Evolutionary conservation across 768 basidiomycete genomes (phyloP).

Genomic region (Hortiboletus flavorubellus): DNA sequence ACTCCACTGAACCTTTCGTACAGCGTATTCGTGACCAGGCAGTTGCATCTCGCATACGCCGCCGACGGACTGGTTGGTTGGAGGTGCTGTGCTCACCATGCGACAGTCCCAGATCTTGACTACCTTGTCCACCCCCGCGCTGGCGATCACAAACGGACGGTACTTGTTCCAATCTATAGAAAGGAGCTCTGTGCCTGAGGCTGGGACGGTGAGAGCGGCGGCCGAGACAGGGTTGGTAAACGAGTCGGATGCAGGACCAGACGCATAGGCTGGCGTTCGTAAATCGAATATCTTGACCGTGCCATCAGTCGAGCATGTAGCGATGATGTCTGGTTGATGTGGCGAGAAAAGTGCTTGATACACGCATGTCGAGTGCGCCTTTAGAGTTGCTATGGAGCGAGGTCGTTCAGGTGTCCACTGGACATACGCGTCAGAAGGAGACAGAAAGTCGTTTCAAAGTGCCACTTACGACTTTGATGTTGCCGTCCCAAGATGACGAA

Average conservation of each 20-base stretch:
- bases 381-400: constrained; percentile 74
- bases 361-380: constrained; percentile 81
- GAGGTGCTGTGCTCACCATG: constrained; percentile 62
- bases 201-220: constrained; percentile 73
- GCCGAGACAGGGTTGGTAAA: constrained; percentile 69
- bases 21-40: constrained; percentile 86
- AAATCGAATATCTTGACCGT: constrained; percentile 81
- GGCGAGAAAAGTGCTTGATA: constrained; percentile 94
- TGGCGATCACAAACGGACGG: constrained; percentile 71
- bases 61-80: constrained; percentile 53
- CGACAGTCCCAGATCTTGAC: constrained; percentile 85
- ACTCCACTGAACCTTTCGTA: constrained; percentile 87
- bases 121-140: constrained; percentile 73
- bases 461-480: constrained; percentile 76
- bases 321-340: constrained; percentile 77
- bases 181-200: constrained; percentile 74
- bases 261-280: constrained; percentile 57
- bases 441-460: neutral
- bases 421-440: neutral
- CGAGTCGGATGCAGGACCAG: constrained; percentile 46
- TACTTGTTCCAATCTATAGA: constrained; percentile 94
- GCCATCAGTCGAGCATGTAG: constrained; percentile 86
- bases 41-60: constrained; percentile 69
- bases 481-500: constrained; percentile 91
- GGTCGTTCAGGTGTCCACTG: constrained; percentile 88